phyloP scores from a whole-genome alignment of 2,329 filamentous ascomycete species.

The Madurella mycetomatis region DNA sequence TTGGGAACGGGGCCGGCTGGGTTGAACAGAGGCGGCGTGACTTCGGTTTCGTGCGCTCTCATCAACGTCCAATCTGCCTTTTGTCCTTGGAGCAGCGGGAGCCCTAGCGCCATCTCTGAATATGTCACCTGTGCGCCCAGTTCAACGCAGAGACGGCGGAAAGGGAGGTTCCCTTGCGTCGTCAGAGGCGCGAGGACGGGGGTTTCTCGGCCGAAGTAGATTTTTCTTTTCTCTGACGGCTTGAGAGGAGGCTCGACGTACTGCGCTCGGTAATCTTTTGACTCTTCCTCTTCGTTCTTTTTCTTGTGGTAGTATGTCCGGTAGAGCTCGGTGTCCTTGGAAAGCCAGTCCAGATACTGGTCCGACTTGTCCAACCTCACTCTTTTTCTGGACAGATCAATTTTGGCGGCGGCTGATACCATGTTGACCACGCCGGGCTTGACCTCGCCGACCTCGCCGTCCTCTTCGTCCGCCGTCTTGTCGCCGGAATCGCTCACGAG shows the following conservation, averaged over 20 bases:
- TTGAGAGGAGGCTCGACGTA: slow-evolving; percentile 84
- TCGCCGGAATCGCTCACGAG: slow-evolving; percentile 51
- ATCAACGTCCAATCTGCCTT: slow-evolving; percentile 93
- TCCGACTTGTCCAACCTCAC: slow-evolving; percentile 69
- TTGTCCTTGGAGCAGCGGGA: slow-evolving; percentile 83
- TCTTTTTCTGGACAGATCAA: slow-evolving; percentile 69
- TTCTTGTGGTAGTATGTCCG: slow-evolving; percentile 32
- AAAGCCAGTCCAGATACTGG: slow-evolving; percentile 71
- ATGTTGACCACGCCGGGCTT: slow-evolving; percentile 71
- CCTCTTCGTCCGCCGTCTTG: slow-evolving; percentile 30
- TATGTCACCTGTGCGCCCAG: slow-evolving; percentile 91
- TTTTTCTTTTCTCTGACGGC: slow-evolving; percentile 85
- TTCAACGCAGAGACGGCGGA: slow-evolving; percentile 82
- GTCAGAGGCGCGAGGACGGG: slow-evolving; percentile 91
- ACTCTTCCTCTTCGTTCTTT: slow-evolving; percentile 35
- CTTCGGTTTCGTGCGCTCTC: slow-evolving; percentile 84
- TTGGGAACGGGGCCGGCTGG: slow-evolving; percentile 55
- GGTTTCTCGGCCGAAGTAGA: slow-evolving; percentile 94
- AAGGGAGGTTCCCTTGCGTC: slow-evolving; percentile 94
- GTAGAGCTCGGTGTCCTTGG: slow-evolving; percentile 53
- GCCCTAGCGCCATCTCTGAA: slow-evolving; percentile 95
- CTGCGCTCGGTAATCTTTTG: slow-evolving; percentile 70
- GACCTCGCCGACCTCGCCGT: slow-evolving; percentile 42
- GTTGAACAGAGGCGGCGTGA: slow-evolving; percentile 64
- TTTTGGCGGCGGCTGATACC: slow-evolving; percentile 65